These are phyloP conservation scores for Serendipita vermifera DNA, from an alignment of 768 basidiomycete species.

Conservation along the genomic window DNA sequence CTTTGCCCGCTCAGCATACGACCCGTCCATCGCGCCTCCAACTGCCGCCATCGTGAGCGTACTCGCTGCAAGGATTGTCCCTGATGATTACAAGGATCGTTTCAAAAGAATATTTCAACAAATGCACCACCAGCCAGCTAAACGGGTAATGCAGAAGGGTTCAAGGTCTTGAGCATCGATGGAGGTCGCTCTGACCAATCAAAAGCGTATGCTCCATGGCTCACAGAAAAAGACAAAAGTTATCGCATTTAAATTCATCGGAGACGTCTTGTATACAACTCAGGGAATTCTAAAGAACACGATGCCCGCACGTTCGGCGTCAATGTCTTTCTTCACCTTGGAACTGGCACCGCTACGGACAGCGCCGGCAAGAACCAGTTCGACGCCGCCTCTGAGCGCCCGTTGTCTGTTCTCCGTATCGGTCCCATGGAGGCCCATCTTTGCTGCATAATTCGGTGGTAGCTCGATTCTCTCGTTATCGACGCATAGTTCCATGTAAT, in stretches of 20 bases:
- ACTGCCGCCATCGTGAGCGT: neutral
- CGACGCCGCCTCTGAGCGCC: constrained; percentile 36
- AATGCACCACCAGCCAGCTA: too few species aligned
- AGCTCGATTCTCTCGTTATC: constrained; percentile 45
- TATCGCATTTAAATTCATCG: neutral
- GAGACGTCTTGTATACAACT: neutral
- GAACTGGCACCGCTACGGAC: constrained; percentile 40
- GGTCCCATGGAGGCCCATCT: neutral
- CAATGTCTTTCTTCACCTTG: constrained; percentile 42
- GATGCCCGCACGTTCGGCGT: constrained; percentile 45
- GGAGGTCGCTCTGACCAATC: too few species aligned
- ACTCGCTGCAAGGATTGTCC: neutral
- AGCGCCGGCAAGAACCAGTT: constrained; percentile 41
- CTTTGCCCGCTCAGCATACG: constrained; percentile 6
- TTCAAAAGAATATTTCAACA: too few species aligned
- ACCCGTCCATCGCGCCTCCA: neutral
- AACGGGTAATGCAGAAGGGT: too few species aligned
- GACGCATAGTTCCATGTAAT: constrained; percentile 47
- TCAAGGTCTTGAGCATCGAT: too few species aligned
- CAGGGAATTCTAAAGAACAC: constrained; percentile 55
- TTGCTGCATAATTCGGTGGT: constrained; percentile 14
- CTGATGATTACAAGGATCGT: too few species aligned
- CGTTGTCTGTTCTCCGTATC: constrained; percentile 22
- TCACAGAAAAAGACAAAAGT: neutral
- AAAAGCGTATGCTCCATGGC: constrained; percentile 22